Conservation (phyloP, 2,329 filamentous ascomycete species). For the Rachicladosporium sp. region DNA sequence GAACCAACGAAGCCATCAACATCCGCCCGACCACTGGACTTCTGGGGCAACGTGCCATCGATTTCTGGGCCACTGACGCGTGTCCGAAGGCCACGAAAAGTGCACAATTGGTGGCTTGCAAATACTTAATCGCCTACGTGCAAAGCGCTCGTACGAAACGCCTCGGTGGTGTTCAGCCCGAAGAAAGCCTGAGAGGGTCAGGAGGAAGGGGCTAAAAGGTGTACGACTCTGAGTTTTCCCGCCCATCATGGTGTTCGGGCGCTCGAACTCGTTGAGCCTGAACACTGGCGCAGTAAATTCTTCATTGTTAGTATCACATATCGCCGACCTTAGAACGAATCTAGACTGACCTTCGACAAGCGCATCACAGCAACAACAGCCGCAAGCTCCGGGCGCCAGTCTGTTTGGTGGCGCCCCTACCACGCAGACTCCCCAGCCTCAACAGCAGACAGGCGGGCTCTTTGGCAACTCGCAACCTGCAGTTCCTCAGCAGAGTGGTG, state of each 20-base stretch:
- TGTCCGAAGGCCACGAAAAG: too few relatives aligned
- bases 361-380: slow-evolving; percentile 12
- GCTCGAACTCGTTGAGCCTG: slow-evolving; percentile 40
- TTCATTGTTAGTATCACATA: slow-evolving; percentile 20
- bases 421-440: slow-evolving; percentile 8
- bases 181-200: too few relatives aligned
- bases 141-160: too few relatives aligned
- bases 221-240: neutral
- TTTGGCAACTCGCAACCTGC: slow-evolving; percentile 10
- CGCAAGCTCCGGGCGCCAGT: slow-evolving; percentile 9
- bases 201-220: too few relatives aligned
- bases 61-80: too few relatives aligned
- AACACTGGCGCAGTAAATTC: slow-evolving; percentile 39
- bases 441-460: slow-evolving; percentile 10
- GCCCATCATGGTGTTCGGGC: slow-evolving; percentile 29
- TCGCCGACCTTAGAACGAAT: neutral
- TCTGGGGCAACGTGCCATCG: too few relatives aligned
- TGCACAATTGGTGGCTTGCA: too few relatives aligned
- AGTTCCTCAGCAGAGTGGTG: slow-evolving; percentile 7
- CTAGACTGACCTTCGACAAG: neutral
- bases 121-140: too few relatives aligned
- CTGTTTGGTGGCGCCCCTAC: slow-evolving; percentile 16
- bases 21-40: too few relatives aligned
- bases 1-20: too few relatives aligned
- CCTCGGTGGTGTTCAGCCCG: too few relatives aligned